Evolutionary conservation across 306 rosid genomes (phyloP).

Genomic region (Fragaria vesca): DNA sequence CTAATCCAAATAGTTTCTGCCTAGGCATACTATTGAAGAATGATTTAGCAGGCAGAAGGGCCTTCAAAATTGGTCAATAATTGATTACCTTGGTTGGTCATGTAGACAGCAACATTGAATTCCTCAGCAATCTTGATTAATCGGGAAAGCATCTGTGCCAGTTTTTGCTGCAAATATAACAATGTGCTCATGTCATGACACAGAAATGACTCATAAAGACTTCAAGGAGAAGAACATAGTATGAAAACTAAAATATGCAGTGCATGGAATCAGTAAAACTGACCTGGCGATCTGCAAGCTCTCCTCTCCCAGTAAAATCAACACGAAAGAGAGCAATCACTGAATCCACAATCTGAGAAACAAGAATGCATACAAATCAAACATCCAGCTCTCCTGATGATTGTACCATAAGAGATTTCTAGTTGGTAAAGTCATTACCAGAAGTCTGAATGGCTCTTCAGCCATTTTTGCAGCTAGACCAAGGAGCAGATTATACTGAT

Average conservation of each 20-base stretch:
- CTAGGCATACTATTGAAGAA: not conserved
- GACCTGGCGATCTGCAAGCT: slow-evolving; percentile 98
- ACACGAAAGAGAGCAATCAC: slow-evolving; percentile 91
- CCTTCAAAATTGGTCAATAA: not conserved
- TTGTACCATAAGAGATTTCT: slow-evolving; percentile 8
- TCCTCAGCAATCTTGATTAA: slow-evolving; percentile 88
- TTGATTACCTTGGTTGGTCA: slow-evolving; percentile 88
- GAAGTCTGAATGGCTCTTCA: slow-evolving; percentile 94
- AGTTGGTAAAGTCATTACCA: slow-evolving; percentile 53
- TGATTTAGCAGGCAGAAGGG: not conserved
- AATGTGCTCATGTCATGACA: slow-evolving; percentile 20
- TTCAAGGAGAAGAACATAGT: not conserved
- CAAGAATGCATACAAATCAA: slow-evolving; percentile 19
- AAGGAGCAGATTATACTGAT: slow-evolving; percentile 82
- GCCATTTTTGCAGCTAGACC: slow-evolving; percentile 97
- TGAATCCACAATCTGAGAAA: slow-evolving; percentile 79
- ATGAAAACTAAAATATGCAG: not conserved
- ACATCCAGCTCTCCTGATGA: slow-evolving; percentile 5
- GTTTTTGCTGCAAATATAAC: slow-evolving; percentile 69
- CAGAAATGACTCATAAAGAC: not conserved
- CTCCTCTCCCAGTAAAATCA: slow-evolving; percentile 94
- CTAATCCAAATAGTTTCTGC: not conserved
- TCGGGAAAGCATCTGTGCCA: slow-evolving; percentile 95
- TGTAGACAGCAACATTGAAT: slow-evolving; percentile 85
- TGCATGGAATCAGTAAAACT: slow-evolving; percentile 7